These are phyloP conservation scores for Volvox reticuliferus DNA, from an alignment of 139 green algal genomes.

Conservation along the genomic window DNA sequence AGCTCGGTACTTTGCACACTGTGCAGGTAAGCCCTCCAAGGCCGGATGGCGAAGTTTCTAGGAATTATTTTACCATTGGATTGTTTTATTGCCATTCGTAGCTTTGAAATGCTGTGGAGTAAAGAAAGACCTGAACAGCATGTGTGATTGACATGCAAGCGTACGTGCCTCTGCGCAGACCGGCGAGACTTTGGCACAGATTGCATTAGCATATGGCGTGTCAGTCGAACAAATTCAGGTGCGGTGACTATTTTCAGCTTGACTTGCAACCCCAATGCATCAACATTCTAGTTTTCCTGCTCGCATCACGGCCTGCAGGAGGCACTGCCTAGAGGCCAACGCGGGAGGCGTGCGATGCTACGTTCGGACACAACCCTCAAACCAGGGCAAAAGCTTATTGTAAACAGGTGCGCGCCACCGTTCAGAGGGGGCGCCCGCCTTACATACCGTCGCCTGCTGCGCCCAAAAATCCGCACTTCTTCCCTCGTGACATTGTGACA, in stretches of 20 bases:
- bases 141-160: neutral
- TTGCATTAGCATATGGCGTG: conserved; percentile 28
- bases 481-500: too few species aligned
- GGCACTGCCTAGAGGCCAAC: neutral
- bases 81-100: neutral
- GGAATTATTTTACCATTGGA: neutral
- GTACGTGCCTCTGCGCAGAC: conserved; percentile 4
- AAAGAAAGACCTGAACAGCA: neutral
- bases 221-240: conserved; percentile 33
- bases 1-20: conserved; percentile 20
- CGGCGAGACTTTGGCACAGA: conserved; percentile 36
- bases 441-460: too few species aligned
- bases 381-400: conserved; percentile 10
- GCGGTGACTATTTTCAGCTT: neutral
- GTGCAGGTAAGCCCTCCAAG: conserved; percentile 6
- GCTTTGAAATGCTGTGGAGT: neutral
- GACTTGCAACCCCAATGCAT: neutral
- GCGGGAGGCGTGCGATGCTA: neutral
- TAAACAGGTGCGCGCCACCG: neutral
- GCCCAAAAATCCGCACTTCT: too few species aligned
- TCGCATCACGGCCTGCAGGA: conserved; percentile 2
- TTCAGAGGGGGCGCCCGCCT: too few species aligned
- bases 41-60: neutral
- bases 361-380: neutral
- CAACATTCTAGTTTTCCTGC: neutral